Percentiles rank a stretch among this genome's conserved stretches.
These are phyloP conservation scores for Closterium sp. DNA, from an alignment of 139 green algal genomes.

Conservation along the genomic window DNA sequence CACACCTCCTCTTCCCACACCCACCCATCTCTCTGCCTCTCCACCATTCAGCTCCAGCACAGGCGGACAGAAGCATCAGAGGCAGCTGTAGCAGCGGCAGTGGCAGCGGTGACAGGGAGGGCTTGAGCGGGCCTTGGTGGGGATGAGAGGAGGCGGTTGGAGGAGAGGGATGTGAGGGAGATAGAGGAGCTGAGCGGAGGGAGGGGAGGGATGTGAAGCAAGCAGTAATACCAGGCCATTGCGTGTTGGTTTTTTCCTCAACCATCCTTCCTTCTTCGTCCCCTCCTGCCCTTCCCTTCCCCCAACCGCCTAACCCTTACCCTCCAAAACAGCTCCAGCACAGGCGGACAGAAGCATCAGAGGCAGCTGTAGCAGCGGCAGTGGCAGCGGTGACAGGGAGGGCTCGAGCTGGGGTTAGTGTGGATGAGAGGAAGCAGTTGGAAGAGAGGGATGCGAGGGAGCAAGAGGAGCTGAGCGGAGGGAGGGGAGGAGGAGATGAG, in stretches of 20 bases:
- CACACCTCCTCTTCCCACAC: too few species aligned
- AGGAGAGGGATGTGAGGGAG: constrained; percentile 2
- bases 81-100: background rate
- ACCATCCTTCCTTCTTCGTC: too few species aligned
- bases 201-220: too few species aligned
- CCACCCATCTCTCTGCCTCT: too few species aligned
- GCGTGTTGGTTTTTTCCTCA: too few species aligned
- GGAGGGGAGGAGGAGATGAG: background rate
- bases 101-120: background rate
- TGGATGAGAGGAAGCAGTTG: background rate
- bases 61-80: background rate
- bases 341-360: background rate
- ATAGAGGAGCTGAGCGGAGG: background rate
- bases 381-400: constrained; percentile 5
- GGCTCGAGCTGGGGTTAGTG: background rate
- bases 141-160: background rate
- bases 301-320: background rate
- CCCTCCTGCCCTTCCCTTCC: background rate
- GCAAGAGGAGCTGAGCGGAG: too few species aligned
- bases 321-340: background rate
- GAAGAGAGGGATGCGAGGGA: too few species aligned
- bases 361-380: background rate
- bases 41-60: background rate
- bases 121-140: background rate
- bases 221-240: too few species aligned